Evolutionary conservation across 805 yeast species (phyloP), one percentile per base, ranked within the genome.

Genomic region (Candida ulmi): DNA sequence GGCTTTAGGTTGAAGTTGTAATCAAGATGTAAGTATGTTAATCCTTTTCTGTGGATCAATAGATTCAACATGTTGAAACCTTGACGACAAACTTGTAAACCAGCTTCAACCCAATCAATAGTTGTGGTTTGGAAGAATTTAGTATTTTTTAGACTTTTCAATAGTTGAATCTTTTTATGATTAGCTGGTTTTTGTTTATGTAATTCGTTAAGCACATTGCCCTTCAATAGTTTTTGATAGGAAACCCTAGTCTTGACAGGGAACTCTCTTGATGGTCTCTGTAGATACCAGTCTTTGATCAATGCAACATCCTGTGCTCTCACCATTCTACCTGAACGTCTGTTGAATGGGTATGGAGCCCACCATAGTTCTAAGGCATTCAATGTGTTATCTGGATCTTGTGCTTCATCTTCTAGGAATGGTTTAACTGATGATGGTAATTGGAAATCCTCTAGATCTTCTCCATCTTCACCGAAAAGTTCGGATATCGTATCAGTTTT

Each of bases 71-170:
- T 90, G 51, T 88, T 91, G 61, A 82, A 86, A 3, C 99, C 99
- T 61, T 93, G 99, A 29, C 78, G 75, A 54, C 96, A 85, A 3
- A 93, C 78, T 62, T 93, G 98, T 41, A 93, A 66, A 23, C 97
- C 99, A 1, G 98, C 99, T 60, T 93, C 99, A 3, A 91, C 93
- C 99, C 99, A 93, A 61, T 93, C 99, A 36, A 93, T 80, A 0
- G 90, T 73, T 0, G 99, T 91, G 51, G 85, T 82, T 55, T 88
- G 95, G 62, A 93, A 93, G 58, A 77, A 93, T 54, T 87, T 90
- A 0, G 99, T 93, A 34, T 73, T 69, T 42, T 78, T 77, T 48
- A 93, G 70, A 24, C 79, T 71, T 45, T 76, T 78, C 21, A 93
- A 57, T 12, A 93, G 63, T 30, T 76, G 72, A 7, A 74, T 69